Base-by-base conservation (phyloP, 768 basidiomycete genomes). In the Leucogyrophana mollusca region DNA sequence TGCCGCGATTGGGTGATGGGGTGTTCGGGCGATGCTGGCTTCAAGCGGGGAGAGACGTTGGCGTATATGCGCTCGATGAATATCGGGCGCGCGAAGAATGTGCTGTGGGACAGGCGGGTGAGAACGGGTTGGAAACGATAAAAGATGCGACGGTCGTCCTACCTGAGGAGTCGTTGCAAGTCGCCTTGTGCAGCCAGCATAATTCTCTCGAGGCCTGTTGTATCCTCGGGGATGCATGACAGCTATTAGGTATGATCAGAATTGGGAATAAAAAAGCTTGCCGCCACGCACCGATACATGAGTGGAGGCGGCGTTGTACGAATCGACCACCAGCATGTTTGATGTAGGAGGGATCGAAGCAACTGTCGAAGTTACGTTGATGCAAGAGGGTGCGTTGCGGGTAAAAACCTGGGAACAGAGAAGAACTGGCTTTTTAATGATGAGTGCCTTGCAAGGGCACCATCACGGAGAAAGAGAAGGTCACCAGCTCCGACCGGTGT, bases 161-260 rank as follows among this genome's bases (percentile, higher is more conserved):
- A 83, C 86, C 85, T 86, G 17, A 87, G 65, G 13, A 84, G 65
- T 20, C 85, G 73, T 59, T 87, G 86, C 5, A 88, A 61, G 58
- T 87, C 83, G 4, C 85, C 86, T 53, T 83, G 83, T 0, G 85
- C 78, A 25, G 82, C 78, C 22, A 87, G 73, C 46, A 82, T 77
- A 43, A 87, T 78, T 20, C 86, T 76, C 62, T 87, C 86, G 14
- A 87, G 50, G 24, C 83, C 83, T 22, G 76, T 82, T 3, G 49
- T 52, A 24, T 63, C 63, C 16, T 35, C 18, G 0, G 62, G 57
- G 13, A 59, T 10, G 21, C 52, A 47, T 8, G 55, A 47, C 22
- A 66, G 46, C 62, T 64, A 34, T 52, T 56, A 4, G 11, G n/a
- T 17, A 16, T 25, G 1, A 9, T 57, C 27, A 66, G 39, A 25